Base-by-base conservation (phyloP, 352 stramenopile species). In the Discostella stelligera region DNA sequence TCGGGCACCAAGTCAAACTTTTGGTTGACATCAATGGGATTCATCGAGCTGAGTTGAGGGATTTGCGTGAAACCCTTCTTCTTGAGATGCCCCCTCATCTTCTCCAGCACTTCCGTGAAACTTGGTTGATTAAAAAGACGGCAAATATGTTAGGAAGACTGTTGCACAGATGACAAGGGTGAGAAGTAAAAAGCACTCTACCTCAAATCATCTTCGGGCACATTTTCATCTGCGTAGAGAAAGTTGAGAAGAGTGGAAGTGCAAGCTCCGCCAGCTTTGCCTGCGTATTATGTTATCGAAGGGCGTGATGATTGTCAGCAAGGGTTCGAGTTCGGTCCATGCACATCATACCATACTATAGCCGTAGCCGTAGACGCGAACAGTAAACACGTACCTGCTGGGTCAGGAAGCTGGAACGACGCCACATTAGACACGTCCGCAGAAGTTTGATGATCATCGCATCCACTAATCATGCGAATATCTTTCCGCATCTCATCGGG, bases 341-440 rank as follows among this genome's bases (percentile, higher is more conserved):
- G n/a, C 20, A 56, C n/a, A 18, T 23, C 49, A 56, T 5, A 56
- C 14, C 27, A 32, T 32, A 32, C 27, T 5, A 58, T 58, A 10
- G 37, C 14, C 25, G 6, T 63, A 59, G 32, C 14, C 8, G 3
- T 4, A 56, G 25, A 56, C 32, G 14, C 0, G 18, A 60, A 60
- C 52, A 44, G 1, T 44, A 11, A 10, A 14, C 7, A 44, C 37
- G 2, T 11, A 60, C 52, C 52, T 44, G 9, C 10, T 18, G 73
- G 73, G 66, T 90, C 80, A 1, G 84, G 80, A 37, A 90, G 71
- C 49, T 80, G 41, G 72, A 90, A 90, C 0, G 60, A 65, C 6
- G 77, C 70, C 20, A 90, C 80, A 44, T 90, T 90, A 0, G 25
- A 71, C 0, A 90, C 82, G 73, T 91, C 85, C 14, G 85, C 85